phyloP scores from a whole-genome alignment of 2,329 filamentous ascomycete species.

The Fusarium lyarnte region DNA sequence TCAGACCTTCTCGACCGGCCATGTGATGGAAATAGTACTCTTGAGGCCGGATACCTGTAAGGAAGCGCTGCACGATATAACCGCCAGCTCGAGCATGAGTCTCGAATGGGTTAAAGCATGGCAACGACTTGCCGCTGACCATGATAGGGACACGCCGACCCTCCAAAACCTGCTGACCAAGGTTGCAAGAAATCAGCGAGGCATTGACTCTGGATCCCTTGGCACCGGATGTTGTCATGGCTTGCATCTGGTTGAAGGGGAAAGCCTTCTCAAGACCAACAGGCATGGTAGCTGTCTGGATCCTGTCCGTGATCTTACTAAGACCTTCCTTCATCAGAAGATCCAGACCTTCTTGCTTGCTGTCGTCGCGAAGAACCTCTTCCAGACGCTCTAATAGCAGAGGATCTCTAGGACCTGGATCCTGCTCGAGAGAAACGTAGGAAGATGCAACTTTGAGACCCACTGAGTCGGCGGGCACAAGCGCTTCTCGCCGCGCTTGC shows the following conservation, averaged over 20 bases:
- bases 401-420: constrained; percentile 70
- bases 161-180: constrained; percentile 96
- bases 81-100: constrained; percentile 89
- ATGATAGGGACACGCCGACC: constrained; percentile 94
- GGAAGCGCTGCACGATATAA: constrained; percentile 94
- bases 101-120: constrained; percentile 93
- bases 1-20: constrained; percentile 97
- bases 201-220: constrained; percentile 95
- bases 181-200: constrained; percentile 96
- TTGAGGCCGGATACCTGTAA: constrained; percentile 95
- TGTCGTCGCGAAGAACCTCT: constrained; percentile 89
- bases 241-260: constrained; percentile 98
- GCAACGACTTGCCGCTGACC: constrained; percentile 96
- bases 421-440: constrained; percentile 84
- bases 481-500: constrained; percentile 70
- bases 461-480: constrained; percentile 73
- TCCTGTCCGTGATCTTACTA: constrained; percentile 75
- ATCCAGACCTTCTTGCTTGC: constrained; percentile 91
- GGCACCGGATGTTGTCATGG: constrained; percentile 96
- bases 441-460: constrained; percentile 84
- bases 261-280: constrained; percentile 88
- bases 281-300: constrained; percentile 84
- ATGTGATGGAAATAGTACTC: constrained; percentile 99
- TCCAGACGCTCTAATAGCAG: constrained; percentile 83
- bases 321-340: constrained; percentile 80